Evolutionary conservation across 805 yeast genomes (phyloP), one percentile per base, ranked within the genome.

Genomic region (Zygosaccharomyces rouxii): DNA sequence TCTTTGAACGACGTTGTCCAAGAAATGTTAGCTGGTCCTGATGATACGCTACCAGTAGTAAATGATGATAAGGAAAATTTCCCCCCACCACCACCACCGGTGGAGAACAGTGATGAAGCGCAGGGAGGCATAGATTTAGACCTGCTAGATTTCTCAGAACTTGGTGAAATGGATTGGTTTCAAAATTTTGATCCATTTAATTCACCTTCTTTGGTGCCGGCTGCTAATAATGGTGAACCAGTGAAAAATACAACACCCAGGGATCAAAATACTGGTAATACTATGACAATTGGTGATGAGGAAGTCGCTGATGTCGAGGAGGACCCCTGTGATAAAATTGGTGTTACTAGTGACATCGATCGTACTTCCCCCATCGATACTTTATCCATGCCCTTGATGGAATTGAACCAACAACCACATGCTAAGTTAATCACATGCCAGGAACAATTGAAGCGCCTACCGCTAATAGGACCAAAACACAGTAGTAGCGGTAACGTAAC

Each of bases 331-430:
- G 46, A 26, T 18, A 38, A 35, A 31, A 43, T 26, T 26, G 39
- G 48, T 13, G 38, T 45, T 31, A 41, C 58, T 3, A 59, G 60
- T 14, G 68, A 63, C 35, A 50, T 56, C 18, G 70, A 64, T 40
- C 59, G 58, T 23, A 62, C 68, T 1, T 63, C 68, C 1, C 68
- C 69, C 14, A 56, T 62, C 3, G 67, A 61, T 42, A 61, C 68
- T 6, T 49, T 66, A 25, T 66, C 70, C 1, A 66, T 66, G 67
- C 68, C 69, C 3, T 37, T 65, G 44, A 60, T 64, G 58, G 70
- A 66, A 29, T 44, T 66, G 23, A 59, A 60, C 28, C 65, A 61
- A 42, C 42, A 48, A 26, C 42, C 51, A 9, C 33, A 38, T n/a
- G 39, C 51, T 5, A 40, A 48, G 10, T 29, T 52, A 33, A 56